Base-by-base conservation (phyloP, 768 basidiomycete genomes). In the Boletus bicolor region DNA sequence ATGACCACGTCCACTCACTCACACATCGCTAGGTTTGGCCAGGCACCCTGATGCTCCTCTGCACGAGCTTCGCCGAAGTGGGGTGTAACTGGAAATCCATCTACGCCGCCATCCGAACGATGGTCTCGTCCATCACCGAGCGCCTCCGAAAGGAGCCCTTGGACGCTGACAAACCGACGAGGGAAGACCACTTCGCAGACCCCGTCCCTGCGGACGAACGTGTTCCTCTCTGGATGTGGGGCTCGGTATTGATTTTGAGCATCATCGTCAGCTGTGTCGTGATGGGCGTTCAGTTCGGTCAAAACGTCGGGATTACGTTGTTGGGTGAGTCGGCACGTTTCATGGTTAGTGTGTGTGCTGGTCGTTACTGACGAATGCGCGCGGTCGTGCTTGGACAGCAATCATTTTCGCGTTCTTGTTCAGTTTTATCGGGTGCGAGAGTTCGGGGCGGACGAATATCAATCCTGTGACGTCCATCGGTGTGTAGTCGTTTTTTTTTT, bases 351-450 rank as follows among this genome's bases (percentile, higher is more conserved):
- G 17, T 1, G 15, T 30, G 10, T 35, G 17, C 2, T n/a, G 12
- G 17, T 34, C 39, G 41, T 24, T 24, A 7, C 32, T 57, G 19
- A 61, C 9, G 7, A 2, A 21, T 30, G 2, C 7, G 8, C 21
- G 7, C 21, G 21, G 12, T 21, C 12, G 14, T 38, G 2, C 37
- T 49, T 7, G 41, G 9, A 41, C 7, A 57, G 66, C 83, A 9
- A 78, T 86, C 45, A 24, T 86, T 55, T 76, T 85, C 41, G 80
- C 81, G 34, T 86, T 85, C 74, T 44, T 85, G 41, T 87, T 86
- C 72, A 83, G 83, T 32, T 85, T 87, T 72, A 81, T 86, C 59
- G 84, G 80, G 41, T 83, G 83, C 9, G 83, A 85, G 65, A 82
- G 79, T 47, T 63, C 79, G 34, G 83, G 85, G 24, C 71, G 77